Evolutionary conservation across 1,139 yeast species (phyloP).

Genomic region (Sugiyamaella japonica): DNA sequence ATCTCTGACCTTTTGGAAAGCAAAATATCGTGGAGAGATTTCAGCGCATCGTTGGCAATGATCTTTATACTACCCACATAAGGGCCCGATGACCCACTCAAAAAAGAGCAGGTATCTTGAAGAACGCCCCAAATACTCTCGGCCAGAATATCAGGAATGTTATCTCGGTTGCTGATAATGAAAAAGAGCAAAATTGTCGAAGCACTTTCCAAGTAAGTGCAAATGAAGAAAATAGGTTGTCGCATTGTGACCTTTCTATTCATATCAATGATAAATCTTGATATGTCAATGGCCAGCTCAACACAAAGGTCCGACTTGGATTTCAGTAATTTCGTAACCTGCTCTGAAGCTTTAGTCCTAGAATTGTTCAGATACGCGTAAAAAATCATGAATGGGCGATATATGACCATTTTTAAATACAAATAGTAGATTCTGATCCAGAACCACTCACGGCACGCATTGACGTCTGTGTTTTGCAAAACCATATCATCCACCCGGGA

Average conservation of each 20-base stretch:
- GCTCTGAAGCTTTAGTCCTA: constrained; percentile 1
- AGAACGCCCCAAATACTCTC: neutral
- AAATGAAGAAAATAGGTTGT: constrained; percentile 1
- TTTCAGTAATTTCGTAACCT: neutral
- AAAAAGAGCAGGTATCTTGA: neutral
- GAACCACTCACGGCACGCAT: constrained; percentile 1
- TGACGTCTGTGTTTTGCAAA: neutral
- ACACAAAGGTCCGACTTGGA: constrained; percentile 1
- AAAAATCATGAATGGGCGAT: constrained; percentile 4
- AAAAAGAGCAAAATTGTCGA: neutral
- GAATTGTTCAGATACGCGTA: constrained; percentile 1
- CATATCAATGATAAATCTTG: neutral
- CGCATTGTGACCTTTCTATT: neutral
- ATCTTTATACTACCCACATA: neutral
- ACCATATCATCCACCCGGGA: neutral
- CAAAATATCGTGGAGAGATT: neutral
- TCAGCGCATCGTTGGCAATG: neutral
- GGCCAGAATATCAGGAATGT: neutral
- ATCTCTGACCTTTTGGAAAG: neutral
- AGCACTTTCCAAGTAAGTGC: constrained; percentile 1
- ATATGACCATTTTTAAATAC: neutral
- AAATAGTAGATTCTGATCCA: neutral
- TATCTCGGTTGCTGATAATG: constrained; percentile 1
- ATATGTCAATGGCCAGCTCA: neutral
- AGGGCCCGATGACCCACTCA: neutral